These are phyloP conservation scores for Linnemannia exigua DNA, from an alignment of 192 early-diverging fungal genomes.

Conservation along the genomic window DNA sequence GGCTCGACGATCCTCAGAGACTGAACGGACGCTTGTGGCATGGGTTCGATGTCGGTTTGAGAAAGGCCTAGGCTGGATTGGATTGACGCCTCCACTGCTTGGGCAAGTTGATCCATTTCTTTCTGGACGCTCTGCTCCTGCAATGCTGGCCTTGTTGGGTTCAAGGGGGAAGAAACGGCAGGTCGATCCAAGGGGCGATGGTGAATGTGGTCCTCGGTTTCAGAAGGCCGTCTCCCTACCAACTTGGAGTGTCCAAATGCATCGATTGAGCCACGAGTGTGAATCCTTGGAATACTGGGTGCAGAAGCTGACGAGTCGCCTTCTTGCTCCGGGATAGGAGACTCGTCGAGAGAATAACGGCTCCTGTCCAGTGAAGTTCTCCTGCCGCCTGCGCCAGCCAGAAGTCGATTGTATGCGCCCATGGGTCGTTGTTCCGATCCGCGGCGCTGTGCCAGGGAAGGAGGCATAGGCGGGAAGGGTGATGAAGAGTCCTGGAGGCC, in stretches of 20 bases:
- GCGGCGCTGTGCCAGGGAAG: neutral
- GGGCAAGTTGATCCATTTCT: slow-evolving; percentile 8
- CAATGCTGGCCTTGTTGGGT: neutral
- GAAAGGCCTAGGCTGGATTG: neutral
- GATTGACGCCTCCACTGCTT: slow-evolving; percentile 10
- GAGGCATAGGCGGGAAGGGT: slow-evolving; percentile 4
- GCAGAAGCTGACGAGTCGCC: neutral
- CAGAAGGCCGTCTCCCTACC: neutral
- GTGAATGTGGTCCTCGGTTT: neutral
- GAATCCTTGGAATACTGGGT: neutral
- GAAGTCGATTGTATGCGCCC: slow-evolving; percentile 23
- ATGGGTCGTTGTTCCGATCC: slow-evolving; percentile 3
- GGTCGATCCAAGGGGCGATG: neutral
- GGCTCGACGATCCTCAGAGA: neutral
- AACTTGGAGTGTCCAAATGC: neutral
- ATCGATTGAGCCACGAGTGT: neutral
- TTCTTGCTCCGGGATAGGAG: slow-evolving; percentile 10
- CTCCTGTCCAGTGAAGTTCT: slow-evolving; percentile 5
- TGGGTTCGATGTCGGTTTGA: neutral
- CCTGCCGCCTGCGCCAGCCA: slow-evolving; percentile 5
- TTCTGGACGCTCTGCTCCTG: neutral
- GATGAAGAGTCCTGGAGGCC: slow-evolving; percentile 22
- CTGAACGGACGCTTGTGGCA: neutral
- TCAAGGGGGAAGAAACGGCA: neutral
- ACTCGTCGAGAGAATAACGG: slow-evolving; percentile 17